Base-by-base conservation (phyloP, 2,329 filamentous ascomycete genomes). In the Clarireedia paspali region DNA sequence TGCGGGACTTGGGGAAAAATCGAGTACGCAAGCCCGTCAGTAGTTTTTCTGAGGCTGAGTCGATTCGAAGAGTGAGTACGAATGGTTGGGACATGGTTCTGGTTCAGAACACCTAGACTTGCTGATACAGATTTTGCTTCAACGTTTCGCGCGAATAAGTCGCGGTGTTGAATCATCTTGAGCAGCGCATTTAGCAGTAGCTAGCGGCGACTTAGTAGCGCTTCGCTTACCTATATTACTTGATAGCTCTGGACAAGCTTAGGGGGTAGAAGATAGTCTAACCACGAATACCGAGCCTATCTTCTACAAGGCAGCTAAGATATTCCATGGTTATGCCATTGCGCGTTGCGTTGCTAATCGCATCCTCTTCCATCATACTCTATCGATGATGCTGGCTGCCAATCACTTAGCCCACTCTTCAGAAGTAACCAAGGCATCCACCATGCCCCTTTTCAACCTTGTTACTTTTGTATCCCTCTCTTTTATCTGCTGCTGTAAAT, bases 401-500 rank as follows among this genome's bases (percentile, higher is more conserved):
- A 4, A 15, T 40, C 39, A 20, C 26, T 56, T 56, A 27, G 39
- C 27, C 53, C 48, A 56, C n/a, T 30, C 53, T 15, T 56, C 53
- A 15, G 39, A 44, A 26, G 27, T 52, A 24, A 67, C 63, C 27
- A 69, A 53, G 5, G 66, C 65, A 58, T 72, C 69, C 56, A 79
- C 64, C 46, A 82, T 68, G 30, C 67, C 72, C 40, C 67, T 69
- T 62, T 72, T 74, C 55, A 82, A 63, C 42, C 71, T 70, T 53
- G 67, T 65, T 52, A 80, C 68, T 62, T 78, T 75, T 62, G 77
- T 76, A 63, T 86, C 82, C 57, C 78, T 77, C 57, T 80, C 78
- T 65, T 76, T 77, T 63, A 88, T 76, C 59, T 78, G 76, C 44
- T 78, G 77, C 64, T 85, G 77, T 62, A 88, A 73, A 54, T 82